These are phyloP conservation scores for Podospora didyma DNA, from an alignment of 495 filamentous ascomycete genomes.

Conservation along the genomic window DNA sequence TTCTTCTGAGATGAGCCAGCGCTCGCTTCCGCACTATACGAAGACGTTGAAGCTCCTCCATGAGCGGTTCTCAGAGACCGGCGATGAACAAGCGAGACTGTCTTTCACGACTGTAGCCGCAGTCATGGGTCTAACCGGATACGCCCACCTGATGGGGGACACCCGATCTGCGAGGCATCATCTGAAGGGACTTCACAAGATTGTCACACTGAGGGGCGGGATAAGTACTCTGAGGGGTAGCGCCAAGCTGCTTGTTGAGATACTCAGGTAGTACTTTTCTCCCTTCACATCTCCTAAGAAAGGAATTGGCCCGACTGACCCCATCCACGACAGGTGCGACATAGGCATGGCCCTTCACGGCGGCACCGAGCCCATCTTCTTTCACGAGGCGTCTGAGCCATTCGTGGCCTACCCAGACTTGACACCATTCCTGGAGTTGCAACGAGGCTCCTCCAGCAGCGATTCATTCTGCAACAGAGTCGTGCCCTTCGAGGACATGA, in stretches of 20 bases:
- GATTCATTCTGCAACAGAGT: too few species aligned
- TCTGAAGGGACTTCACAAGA: constrained; percentile 1
- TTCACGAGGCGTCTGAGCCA: constrained; percentile 25
- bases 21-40: constrained; percentile 21
- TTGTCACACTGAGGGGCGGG: background rate
- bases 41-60: constrained; percentile 33
- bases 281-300: background rate
- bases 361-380: constrained; percentile 30
- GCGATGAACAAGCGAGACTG: background rate
- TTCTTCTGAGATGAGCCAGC: background rate
- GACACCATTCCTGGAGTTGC: background rate
- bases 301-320: too few species aligned
- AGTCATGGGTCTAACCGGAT: constrained; percentile 1
- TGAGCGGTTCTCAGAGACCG: constrained; percentile 21
- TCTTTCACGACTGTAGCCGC: constrained; percentile 5
- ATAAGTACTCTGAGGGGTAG: background rate
- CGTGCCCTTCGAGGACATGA: constrained; percentile 1
- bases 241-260: constrained; percentile 5
- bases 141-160: constrained; percentile 5
- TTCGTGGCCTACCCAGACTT: constrained; percentile 16
- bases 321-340: constrained; percentile 22
- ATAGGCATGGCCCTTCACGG: constrained; percentile 28
- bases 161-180: background rate
- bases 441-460: too few species aligned
- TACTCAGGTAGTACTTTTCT: background rate